Base-by-base conservation (phyloP, 2,329 filamentous ascomycete species). In the Aureobasidium lini region DNA sequence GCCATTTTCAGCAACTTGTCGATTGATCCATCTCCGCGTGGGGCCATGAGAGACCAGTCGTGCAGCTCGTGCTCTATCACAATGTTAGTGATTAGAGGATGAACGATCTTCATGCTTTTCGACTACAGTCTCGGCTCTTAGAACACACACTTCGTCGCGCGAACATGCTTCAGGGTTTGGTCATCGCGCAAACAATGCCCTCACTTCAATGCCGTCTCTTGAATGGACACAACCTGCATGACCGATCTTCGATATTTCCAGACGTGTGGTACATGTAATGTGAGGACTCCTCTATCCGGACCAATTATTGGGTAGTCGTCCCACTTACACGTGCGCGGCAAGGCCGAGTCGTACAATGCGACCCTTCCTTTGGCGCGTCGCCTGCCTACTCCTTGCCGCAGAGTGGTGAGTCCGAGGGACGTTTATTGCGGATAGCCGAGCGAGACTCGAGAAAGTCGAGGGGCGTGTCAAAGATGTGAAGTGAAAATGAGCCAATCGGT, bases 1-100 rank as follows among this genome's bases (percentile, higher is more conserved):
- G 54, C 43, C 54, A 13, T 28, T 39, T 57, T 16, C 43, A 48
- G 54, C 34, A 57, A 57, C 43, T 39, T 48, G 54, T 57, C 54
- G 52, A 57, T 40, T 57, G 52, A 44, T 36, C 29, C 28, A 7
- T 39, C 31, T 28, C 29, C 39, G 52, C 52, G 52, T 56, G 52
- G 52, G 18, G 31, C 52, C 52, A 29, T 13, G 54, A 29, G 28
- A 23, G 31, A 23, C 32, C 15, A 48, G 23, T 23, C 23, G 23
- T 23, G 23, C 18, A 11, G 15, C 54, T 57, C 54, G 54, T 57
- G 54, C 15, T 16, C 34, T 37, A 15, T 10, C 29, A 11, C 13
- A 32, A 29, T 37, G 15, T 15, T 16, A 13, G 29, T 31, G n/a
- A 10, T 40, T 23, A 2, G 5, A 13, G 4, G 18, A 54, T 15